These are phyloP conservation scores for Excoecaria cochinchinensis DNA, from an alignment of 345 rosid genomes.

Conservation along the genomic window DNA sequence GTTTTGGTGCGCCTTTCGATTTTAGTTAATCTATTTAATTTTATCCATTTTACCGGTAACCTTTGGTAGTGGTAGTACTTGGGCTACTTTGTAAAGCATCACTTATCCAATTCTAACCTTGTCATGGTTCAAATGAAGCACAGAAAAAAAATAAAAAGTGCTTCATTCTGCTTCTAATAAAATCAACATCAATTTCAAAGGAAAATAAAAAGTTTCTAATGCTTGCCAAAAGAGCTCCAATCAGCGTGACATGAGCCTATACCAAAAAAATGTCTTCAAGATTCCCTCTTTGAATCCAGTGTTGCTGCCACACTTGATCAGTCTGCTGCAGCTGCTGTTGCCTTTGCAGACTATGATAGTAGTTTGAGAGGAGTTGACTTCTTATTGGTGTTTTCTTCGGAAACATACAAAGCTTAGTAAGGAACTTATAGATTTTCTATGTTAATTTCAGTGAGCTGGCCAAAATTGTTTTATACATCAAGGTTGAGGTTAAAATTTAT, in stretches of 20 bases:
- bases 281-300: no score
- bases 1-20: neutral
- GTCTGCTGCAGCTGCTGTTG: neutral
- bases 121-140: neutral
- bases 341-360: neutral
- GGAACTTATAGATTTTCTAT: no score
- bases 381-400: no score
- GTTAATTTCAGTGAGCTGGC: no score
- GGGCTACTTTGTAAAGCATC: neutral
- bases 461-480: no score
- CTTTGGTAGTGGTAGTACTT: neutral
- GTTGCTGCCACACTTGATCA: no score
- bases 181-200: neutral
- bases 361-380: neutral
- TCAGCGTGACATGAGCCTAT: neutral
- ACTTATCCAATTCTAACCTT: neutral
- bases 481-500: no score
- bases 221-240: neutral
- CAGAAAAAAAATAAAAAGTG: neutral
- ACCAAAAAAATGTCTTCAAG: no score
- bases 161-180: neutral
- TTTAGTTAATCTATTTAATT: neutral
- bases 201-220: neutral
- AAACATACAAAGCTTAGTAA: no score
- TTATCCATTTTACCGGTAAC: neutral